Evolutionary conservation across 768 basidiomycete species (phyloP).

Genomic region (Leccinum disarticulatum): DNA sequence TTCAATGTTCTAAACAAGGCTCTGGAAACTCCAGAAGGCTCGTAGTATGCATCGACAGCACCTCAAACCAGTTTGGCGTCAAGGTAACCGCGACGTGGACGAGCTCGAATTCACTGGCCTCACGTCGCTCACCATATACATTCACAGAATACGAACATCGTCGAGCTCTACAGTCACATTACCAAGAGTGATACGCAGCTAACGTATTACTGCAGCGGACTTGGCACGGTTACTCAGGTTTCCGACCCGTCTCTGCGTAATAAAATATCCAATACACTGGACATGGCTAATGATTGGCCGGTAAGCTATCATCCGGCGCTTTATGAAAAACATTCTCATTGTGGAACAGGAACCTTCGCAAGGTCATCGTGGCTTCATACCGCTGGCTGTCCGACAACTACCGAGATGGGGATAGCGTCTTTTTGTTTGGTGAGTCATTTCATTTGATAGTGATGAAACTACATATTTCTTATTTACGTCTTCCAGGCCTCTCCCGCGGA

Average conservation of each 20-base stretch:
- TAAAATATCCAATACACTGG: conserved; percentile 27
- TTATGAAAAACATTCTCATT: background rate
- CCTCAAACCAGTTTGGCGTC: conserved; percentile 38
- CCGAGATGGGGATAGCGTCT: conserved; percentile 38
- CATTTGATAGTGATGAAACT: background rate
- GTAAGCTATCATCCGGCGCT: conserved; percentile 21
- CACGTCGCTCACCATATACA: background rate
- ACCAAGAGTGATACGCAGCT: conserved; percentile 35
- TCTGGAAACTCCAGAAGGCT: conserved; percentile 16
- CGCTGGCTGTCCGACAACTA: conserved; percentile 44
- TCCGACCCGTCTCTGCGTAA: conserved; percentile 16
- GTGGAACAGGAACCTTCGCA: conserved; percentile 34
- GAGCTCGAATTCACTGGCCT: background rate
- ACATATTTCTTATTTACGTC: conserved; percentile 1
- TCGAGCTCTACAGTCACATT: conserved; percentile 39
- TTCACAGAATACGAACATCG: conserved; percentile 40
- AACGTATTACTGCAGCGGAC: conserved; percentile 43
- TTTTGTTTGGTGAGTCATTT: conserved; percentile 37
- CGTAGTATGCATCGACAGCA: conserved; percentile 41
- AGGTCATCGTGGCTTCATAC: conserved; percentile 36
- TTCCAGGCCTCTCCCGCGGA: conserved; percentile 46
- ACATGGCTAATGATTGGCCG: conserved; percentile 38
- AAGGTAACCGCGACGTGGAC: conserved; percentile 28
- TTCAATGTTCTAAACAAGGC: conserved; percentile 5
- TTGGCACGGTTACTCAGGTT: conserved; percentile 36